phyloP scores from a whole-genome alignment of 2,329 filamentous ascomycete species.

The Paracorniculantispora psalliotae region DNA sequence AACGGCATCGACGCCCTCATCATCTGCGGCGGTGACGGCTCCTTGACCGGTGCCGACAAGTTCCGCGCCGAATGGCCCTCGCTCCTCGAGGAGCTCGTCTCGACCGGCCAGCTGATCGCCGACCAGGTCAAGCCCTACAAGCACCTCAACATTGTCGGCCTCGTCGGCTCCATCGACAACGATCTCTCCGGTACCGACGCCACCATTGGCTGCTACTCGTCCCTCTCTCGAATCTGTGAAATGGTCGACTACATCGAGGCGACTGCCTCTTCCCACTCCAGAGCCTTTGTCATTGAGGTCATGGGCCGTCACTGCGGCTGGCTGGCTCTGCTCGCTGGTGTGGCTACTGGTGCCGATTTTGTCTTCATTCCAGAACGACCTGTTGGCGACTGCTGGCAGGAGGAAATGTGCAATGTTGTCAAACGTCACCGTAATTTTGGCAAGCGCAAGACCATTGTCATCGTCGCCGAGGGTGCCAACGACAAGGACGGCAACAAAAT shows the following conservation, averaged over 20 bases:
- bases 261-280: constrained; percentile 87
- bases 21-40: constrained; percentile 95
- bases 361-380: constrained; percentile 96
- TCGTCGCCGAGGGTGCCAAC: constrained; percentile 91
- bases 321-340: constrained; percentile 93
- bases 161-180: constrained; percentile 97
- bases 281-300: constrained; percentile 95
- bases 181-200: constrained; percentile 96
- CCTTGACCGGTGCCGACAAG: constrained; percentile 88
- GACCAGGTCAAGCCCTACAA: constrained; percentile 72
- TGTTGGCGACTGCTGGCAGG: constrained; percentile 78
- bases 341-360: constrained; percentile 92
- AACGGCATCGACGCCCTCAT: constrained; percentile 93
- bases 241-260: constrained; percentile 96
- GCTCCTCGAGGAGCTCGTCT: constrained; percentile 77
- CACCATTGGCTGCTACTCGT: constrained; percentile 95
- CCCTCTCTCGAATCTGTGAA: constrained; percentile 87
- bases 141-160: constrained; percentile 90
- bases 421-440: constrained; percentile 76
- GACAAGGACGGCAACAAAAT: constrained; percentile 83
- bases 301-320: constrained; percentile 98
- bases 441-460: constrained; percentile 97
- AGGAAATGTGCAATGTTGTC: constrained; percentile 79
- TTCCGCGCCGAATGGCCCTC: constrained; percentile 92
- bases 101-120: constrained; percentile 62